Base-by-base conservation (phyloP, 2,329 filamentous ascomycete species). In the Fusarium humuli region DNA sequence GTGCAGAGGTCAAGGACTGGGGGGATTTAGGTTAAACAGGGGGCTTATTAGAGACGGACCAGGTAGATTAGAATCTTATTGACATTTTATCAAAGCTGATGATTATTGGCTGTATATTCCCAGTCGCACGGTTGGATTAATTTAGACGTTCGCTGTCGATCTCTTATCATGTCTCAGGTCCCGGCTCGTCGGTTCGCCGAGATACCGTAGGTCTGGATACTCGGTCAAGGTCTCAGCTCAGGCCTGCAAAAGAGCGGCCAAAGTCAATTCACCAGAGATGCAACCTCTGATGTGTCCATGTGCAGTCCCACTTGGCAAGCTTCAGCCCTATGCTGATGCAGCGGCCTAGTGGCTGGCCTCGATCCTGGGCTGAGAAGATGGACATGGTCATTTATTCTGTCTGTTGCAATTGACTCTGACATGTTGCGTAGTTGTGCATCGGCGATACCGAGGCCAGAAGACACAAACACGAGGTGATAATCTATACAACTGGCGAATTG, bases 281-380 rank as follows among this genome's bases (percentile, higher is more conserved):
- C 22, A 49, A 47, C 44, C 56, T 68, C 57, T 57, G 30, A 27
- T 50, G n/a, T 22, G 45, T 58, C 40, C 49, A 66, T 22, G 41
- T 58, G 34, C 49, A 66, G 65, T 70, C 69, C 62, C 69, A 70
- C 66, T 67, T 58, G 62, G 37, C 44, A 67, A 72, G 50, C 59
- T 67, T 72, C 70, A 72, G 70, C 70, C 70, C 69, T 72, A 72
- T 45, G 48, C 27, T 52, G 34, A 37, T 37, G 34, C 34, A 37
- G 34, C 34, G 18, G 18, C 18, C 34, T 37, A 37, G 34, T n/a
- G 34, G 34, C 34, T 37, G 34, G 34, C 34, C 34, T 37, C 18
- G 34, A 37, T 47, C 59, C 61, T 56, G 65, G 62, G 69, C 60
- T 66, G 58, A 56, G 30, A 27, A 20, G 32, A 50, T 23, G 29